Conservation (phyloP, 2,329 filamentous ascomycete species). For the Diplodia sapinea region DNA sequence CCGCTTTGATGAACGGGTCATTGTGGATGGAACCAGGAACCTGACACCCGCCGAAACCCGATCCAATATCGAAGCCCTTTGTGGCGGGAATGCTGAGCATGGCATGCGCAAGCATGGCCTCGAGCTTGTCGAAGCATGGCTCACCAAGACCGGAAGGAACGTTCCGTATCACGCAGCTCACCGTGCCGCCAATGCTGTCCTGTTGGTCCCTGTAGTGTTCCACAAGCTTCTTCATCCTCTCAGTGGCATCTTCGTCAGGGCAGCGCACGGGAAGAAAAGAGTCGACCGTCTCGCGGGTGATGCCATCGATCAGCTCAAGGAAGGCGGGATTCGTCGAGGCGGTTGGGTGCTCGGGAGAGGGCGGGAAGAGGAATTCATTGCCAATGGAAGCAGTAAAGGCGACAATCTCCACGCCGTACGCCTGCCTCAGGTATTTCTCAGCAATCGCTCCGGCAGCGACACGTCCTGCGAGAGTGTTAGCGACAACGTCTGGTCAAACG, state of each 20-base stretch:
- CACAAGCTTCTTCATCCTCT: conserved; percentile 79
- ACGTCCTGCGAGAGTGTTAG: conserved; percentile 59
- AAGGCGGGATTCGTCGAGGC: conserved; percentile 79
- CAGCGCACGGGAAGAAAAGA: conserved; percentile 84
- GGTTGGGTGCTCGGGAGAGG: conserved; percentile 70
- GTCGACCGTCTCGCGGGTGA: conserved; percentile 81
- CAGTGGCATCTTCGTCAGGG: conserved; percentile 69
- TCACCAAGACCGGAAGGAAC: conserved; percentile 86
- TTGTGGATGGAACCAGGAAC: conserved; percentile 91
- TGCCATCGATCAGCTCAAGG: conserved; percentile 71
- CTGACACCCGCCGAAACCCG: conserved; percentile 85
- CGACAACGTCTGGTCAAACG: neutral
- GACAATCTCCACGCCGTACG: conserved; percentile 87
- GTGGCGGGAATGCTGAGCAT: conserved; percentile 96
- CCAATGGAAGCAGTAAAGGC: conserved; percentile 90
- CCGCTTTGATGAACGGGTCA: conserved; percentile 76
- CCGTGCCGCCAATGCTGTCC: conserved; percentile 92
- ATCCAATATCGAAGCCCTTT: conserved; percentile 95
- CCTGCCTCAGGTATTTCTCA: conserved; percentile 84
- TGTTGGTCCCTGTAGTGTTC: conserved; percentile 76
- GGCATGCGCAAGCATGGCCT: conserved; percentile 87
- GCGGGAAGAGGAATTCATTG: conserved; percentile 75
- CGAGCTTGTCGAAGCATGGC: conserved; percentile 93
- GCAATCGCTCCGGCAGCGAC: conserved; percentile 91
- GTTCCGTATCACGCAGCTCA: conserved; percentile 91